A percentile compares a stretch with the other conserved stretches of the same genome.
These are phyloP conservation scores for Nothophoma quercina DNA, from an alignment of 2,329 filamentous ascomycete species.

Conservation along the genomic window DNA sequence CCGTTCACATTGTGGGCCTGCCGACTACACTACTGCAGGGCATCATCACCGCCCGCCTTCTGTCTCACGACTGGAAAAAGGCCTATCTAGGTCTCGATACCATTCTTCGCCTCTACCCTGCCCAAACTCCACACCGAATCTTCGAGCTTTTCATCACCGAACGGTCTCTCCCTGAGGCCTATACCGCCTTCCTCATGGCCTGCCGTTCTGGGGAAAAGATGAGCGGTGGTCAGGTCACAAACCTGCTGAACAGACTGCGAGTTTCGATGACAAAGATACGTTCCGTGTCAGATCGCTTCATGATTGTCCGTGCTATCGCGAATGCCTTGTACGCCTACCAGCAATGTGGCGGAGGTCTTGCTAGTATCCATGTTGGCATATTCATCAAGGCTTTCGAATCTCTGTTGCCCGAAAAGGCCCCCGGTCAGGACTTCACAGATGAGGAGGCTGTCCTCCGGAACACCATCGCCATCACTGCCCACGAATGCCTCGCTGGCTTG, in stretches of 20 bases:
- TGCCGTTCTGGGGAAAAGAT: slow-evolving; percentile 54
- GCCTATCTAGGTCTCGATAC: slow-evolving; percentile 62
- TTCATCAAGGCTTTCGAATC: slow-evolving; percentile 47
- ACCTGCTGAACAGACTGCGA: slow-evolving; percentile 44
- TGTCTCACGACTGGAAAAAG: slow-evolving; percentile 55
- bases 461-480: slow-evolving; percentile 31
- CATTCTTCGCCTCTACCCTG: slow-evolving; percentile 56
- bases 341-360: slow-evolving; percentile 49
- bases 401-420: slow-evolving; percentile 30
- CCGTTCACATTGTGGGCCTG: slow-evolving; percentile 44
- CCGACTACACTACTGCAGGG: slow-evolving; percentile 56
- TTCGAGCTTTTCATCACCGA: slow-evolving; percentile 56
- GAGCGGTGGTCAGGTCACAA: slow-evolving; percentile 41
- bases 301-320: slow-evolving; percentile 49
- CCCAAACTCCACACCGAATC: slow-evolving; percentile 50
- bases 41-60: slow-evolving; percentile 57
- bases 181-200: slow-evolving; percentile 57
- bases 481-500: slow-evolving; percentile 32
- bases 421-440: slow-evolving; percentile 26
- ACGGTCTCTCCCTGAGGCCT: slow-evolving; percentile 56
- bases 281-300: slow-evolving; percentile 31
- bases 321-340: slow-evolving; percentile 53
- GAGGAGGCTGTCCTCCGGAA: slow-evolving; percentile 32
- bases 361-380: slow-evolving; percentile 47
- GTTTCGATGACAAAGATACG: slow-evolving; percentile 26